These are phyloP conservation scores for Auricularia sp. DNA, from an alignment of 768 basidiomycete species.

Conservation along the genomic window DNA sequence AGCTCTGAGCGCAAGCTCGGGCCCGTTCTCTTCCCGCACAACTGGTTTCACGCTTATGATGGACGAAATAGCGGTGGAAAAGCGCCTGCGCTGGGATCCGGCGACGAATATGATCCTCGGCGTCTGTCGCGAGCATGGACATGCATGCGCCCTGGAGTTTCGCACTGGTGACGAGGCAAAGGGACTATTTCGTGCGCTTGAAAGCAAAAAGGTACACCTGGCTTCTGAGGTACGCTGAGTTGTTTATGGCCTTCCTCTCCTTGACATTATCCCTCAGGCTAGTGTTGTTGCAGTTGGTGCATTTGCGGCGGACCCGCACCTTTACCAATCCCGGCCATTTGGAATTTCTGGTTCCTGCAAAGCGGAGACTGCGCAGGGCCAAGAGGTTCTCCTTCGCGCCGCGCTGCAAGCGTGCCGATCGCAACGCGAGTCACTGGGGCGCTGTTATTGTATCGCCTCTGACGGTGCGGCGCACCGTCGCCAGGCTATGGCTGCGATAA, in stretches of 20 bases:
- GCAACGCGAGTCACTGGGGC: too few species aligned
- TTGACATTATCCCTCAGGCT: constrained; percentile 9
- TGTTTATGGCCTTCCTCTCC: background rate
- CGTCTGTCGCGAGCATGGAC: constrained; percentile 15
- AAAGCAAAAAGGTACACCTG: constrained; percentile 7
- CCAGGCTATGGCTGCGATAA: constrained; percentile 15
- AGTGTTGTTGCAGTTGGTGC: constrained; percentile 17
- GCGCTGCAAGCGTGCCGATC: constrained; percentile 7
- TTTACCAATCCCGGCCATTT: constrained; percentile 17
- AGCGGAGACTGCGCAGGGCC: constrained; percentile 13
- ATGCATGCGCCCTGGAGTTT: constrained; percentile 11
- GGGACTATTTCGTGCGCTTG: background rate
- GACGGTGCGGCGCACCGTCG: constrained; percentile 22
- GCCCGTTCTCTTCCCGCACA: too few species aligned
- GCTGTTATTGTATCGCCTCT: constrained; percentile 14
- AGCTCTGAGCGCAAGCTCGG: too few species aligned
- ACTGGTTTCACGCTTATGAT: constrained; percentile 10
- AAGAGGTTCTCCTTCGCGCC: constrained; percentile 13
- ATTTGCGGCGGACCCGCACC: constrained; percentile 9
- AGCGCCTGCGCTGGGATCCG: constrained; percentile 14
- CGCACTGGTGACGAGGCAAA: constrained; percentile 5
- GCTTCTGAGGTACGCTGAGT: constrained; percentile 6
- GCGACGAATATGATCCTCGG: constrained; percentile 15
- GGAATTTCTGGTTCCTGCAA: constrained; percentile 20
- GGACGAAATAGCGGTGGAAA: constrained; percentile 15